phyloP scores from a whole-genome alignment of 108 stramenopile genomes.

The Epipyxis sp. region DNA sequence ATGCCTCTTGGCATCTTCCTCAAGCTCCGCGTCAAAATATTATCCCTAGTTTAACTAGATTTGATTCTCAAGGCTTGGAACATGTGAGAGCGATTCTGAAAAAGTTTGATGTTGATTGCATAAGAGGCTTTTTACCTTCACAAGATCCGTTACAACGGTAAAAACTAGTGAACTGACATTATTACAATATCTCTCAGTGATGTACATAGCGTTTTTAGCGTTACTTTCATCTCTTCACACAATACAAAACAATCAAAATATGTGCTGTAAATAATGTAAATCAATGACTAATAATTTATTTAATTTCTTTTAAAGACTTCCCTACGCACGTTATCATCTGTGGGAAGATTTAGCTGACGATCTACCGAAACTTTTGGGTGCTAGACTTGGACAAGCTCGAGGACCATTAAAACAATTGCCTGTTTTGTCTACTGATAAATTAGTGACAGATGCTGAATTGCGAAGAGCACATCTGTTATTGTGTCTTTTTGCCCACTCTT shows the following conservation, averaged over 20 bases:
- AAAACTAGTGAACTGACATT: no score
- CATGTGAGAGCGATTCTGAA: not conserved
- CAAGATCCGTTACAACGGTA: constrained; percentile 44
- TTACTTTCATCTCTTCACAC: no score
- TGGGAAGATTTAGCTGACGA: constrained; percentile 51
- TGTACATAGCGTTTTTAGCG: no score
- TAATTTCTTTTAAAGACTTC: no score
- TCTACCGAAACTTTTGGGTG: constrained; percentile 43
- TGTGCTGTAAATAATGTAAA: no score
- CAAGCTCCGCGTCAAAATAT: not conserved
- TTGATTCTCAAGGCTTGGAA: not conserved
- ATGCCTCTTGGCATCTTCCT: constrained; percentile 18
- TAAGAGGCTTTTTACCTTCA: constrained; percentile 41
- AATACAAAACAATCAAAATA: no score
- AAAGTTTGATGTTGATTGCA: not conserved
- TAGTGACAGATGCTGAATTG: constrained; percentile 38
- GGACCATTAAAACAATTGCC: constrained; percentile 39
- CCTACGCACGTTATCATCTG: constrained; percentile 45
- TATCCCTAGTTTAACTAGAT: not conserved
- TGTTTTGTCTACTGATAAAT: constrained; percentile 41
- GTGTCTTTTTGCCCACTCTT: constrained; percentile 50
- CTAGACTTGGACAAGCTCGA: constrained; percentile 43
- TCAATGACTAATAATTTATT: no score
- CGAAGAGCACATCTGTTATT: constrained; percentile 46
- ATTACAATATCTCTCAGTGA: no score